Conservation (phyloP, 768 basidiomycete genomes). For the Panaeolus papilionaceus region DNA sequence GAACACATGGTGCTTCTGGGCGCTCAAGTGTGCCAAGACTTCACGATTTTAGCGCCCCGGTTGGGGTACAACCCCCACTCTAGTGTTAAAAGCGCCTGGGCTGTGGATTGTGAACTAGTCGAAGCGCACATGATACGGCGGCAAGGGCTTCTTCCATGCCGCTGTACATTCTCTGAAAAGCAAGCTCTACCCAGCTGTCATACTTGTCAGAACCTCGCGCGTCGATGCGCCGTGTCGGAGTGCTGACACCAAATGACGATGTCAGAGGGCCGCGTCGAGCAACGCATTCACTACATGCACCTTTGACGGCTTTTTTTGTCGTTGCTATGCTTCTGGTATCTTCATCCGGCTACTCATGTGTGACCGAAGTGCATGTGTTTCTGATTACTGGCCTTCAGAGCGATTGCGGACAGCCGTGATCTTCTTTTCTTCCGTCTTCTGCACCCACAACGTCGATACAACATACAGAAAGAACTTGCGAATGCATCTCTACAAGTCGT, state of each 20-base stretch:
- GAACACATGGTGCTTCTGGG: conserved; percentile 2
- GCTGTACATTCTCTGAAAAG: neutral
- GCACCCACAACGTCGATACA: neutral
- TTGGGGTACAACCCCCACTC: neutral
- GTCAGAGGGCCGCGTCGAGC: neutral
- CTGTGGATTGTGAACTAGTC: neutral
- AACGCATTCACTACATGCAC: neutral
- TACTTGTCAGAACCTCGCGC: neutral
- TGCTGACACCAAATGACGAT: neutral
- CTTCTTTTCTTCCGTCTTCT: neutral
- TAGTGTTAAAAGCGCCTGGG: neutral
- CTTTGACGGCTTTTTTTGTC: neutral
- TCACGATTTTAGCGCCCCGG: conserved; percentile 11
- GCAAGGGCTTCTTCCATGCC: neutral
- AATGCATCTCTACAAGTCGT: neutral
- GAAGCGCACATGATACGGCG: neutral
- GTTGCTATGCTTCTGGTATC: neutral
- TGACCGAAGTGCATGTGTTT: neutral
- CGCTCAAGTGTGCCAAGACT: conserved; percentile 9
- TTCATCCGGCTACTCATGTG: no score
- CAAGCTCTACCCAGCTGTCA: neutral
- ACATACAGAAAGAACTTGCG: no score
- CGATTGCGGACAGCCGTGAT: no score
- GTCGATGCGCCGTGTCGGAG: neutral
- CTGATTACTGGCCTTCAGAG: no score